These are phyloP conservation scores for Monosporozyma siamensis DNA, from an alignment of 805 yeast genomes.

Conservation along the genomic window DNA sequence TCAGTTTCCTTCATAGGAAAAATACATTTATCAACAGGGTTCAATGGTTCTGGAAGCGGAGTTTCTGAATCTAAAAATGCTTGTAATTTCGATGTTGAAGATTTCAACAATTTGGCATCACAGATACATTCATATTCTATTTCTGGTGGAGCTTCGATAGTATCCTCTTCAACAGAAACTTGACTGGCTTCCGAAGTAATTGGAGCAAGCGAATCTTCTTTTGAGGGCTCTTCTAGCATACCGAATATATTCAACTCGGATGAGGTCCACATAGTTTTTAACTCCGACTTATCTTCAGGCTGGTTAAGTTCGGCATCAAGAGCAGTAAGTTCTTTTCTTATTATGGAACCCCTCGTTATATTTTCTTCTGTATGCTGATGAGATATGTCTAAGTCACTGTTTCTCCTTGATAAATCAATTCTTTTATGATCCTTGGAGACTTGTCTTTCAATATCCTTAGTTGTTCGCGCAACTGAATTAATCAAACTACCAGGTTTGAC, in stretches of 20 bases:
- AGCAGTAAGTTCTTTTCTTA: not conserved
- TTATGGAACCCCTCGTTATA: not conserved
- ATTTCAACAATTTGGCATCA: slow-evolving; percentile 15
- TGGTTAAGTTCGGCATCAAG: not conserved
- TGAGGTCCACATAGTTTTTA: slow-evolving; percentile 4
- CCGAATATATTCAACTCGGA: not conserved
- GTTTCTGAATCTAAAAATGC: not conserved
- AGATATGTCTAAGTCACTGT: not conserved
- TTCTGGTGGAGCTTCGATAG: not conserved
- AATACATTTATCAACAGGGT: slow-evolving; percentile 29
- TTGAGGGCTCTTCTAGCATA: not conserved
- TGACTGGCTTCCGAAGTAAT: not conserved
- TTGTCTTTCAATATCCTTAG: slow-evolving; percentile 15
- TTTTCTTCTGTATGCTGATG: not conserved
- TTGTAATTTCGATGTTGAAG: slow-evolving; percentile 8
- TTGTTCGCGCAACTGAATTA: slow-evolving; percentile 23
- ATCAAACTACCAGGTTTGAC: slow-evolving; percentile 22
- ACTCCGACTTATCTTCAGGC: not conserved
- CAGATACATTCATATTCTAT: slow-evolving; percentile 15
- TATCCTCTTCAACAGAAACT: slow-evolving; percentile 1
- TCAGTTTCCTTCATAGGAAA: slow-evolving; percentile 43
- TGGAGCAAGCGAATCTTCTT: not conserved
- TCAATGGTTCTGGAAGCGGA: slow-evolving; percentile 14
- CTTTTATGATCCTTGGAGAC: slow-evolving; percentile 12
- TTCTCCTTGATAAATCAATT: slow-evolving; percentile 1